Evolutionary conservation across 1,284 basidiomycete species (phyloP), one percentile per base, ranked within the genome.

Genomic region (Agaricales sp.): DNA sequence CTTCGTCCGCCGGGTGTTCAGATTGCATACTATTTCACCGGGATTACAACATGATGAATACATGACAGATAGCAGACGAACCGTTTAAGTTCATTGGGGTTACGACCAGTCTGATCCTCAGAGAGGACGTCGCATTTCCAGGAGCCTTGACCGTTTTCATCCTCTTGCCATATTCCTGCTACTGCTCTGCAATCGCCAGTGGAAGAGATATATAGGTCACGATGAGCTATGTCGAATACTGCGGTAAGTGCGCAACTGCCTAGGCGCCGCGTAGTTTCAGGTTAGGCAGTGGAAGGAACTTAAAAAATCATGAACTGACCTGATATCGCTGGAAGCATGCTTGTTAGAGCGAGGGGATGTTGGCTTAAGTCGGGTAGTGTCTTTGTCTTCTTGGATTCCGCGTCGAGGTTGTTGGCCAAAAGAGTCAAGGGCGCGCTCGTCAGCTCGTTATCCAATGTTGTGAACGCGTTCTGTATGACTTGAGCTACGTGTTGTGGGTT

Each of bases 111-210:
- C 70, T 98, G 94, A 63, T 99, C 96, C 61, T 96, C 89, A 26
- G 80, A 90, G 52, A 99, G 73, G 18, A 92, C 89, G 62, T 97
- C 93, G 18, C 93, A 87, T 48, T 82, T 78, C 94, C 94, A 98
- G 52, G 68, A 68, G 13, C 78, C 77, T 25, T 67, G 67, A 3
- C 81, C 77, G 59, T 80, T 71, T 6, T 68, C 69, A 46, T 71
- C 70, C 46, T 74, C 69, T 56, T 90, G 82, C 86, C 91, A 95
- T 52, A 92, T 80, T 22, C 96, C 96, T 12, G 95, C 94, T 2
- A 99, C 91, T 8, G 96, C 96, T 43, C 96, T 80, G 59, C 89
- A 89, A 63, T 99, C 96, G 1, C 96, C 96, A 3, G 93, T 87
- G 56, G 86, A 86, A 1, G 96, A 95, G 35, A 97, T 80, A 59